A percentile compares a stretch with the other conserved stretches of the same genome.
Evolutionary conservation across 495 filamentous ascomycete species (phyloP).

Genomic region (Aspergillus bertholletiae): DNA sequence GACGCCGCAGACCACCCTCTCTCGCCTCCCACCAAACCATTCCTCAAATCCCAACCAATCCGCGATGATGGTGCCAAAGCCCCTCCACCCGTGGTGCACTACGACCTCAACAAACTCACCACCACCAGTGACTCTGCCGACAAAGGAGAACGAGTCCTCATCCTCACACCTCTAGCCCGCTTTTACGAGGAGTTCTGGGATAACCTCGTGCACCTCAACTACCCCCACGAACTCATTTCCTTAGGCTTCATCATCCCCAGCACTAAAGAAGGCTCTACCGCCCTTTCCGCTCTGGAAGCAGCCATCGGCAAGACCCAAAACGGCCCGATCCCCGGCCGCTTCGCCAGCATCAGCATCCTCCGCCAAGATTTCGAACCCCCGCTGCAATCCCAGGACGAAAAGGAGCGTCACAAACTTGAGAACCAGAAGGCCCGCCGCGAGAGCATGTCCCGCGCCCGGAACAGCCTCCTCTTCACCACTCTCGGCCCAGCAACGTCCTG

Average conservation of each 20-base stretch:
- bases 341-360: slow-evolving; percentile 88
- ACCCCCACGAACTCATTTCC: slow-evolving; percentile 91
- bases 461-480: slow-evolving; percentile 95
- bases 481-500: slow-evolving; percentile 89
- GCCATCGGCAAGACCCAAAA: slow-evolving; percentile 80
- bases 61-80: slow-evolving; percentile 52
- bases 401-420: slow-evolving; percentile 81
- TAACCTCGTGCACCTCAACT: slow-evolving; percentile 78
- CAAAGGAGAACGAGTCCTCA: slow-evolving; percentile 81
- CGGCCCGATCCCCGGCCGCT: slow-evolving; percentile 74
- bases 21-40: slow-evolving; percentile 82
- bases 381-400: slow-evolving; percentile 73
- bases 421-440: slow-evolving; percentile 85
- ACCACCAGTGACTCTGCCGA: slow-evolving; percentile 66
- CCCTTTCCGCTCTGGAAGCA: slow-evolving; percentile 75
- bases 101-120: slow-evolving; percentile 90
- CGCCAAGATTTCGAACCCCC: slow-evolving; percentile 93
- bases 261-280: slow-evolving; percentile 80
- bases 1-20: slow-evolving; percentile 67
- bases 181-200: slow-evolving; percentile 97
- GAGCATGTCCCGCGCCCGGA: slow-evolving; percentile 89
- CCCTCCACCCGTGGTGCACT: slow-evolving; percentile 88
- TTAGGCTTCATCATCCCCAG: slow-evolving; percentile 96
- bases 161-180: slow-evolving; percentile 86
- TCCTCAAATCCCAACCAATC: slow-evolving; percentile 60